phyloP scores from a whole-genome alignment of 192 early-diverging fungal genomes.

The Phycomyces blakesleeanus region DNA sequence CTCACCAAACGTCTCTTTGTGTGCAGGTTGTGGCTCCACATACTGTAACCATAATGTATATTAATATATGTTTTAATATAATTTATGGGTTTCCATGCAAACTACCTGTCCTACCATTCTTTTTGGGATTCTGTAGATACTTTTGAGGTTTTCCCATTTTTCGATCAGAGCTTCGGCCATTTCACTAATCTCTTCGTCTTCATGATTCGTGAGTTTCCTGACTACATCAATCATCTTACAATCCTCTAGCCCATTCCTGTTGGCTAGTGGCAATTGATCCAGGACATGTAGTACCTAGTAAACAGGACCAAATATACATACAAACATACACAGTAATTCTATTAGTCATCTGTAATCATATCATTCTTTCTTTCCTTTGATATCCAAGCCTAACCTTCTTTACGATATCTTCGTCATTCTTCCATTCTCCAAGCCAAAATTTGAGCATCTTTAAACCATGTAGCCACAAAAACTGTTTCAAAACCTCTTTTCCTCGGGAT shows the following conservation, averaged over 20 bases:
- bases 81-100: background rate
- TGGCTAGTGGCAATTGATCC: conserved; percentile 71
- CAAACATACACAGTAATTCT: no score
- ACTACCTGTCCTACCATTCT: conserved; percentile 25
- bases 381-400: conserved; percentile 39
- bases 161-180: conserved; percentile 48
- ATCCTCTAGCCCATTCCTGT: conserved; percentile 77
- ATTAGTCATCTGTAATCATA: no score
- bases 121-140: conserved; percentile 56
- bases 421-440: conserved; percentile 65
- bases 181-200: conserved; percentile 44
- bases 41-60: conserved; percentile 6
- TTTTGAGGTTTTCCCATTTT: conserved; percentile 50
- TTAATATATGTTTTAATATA: no score
- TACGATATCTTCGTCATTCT: conserved; percentile 57
- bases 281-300: conserved; percentile 47
- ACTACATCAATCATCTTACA: conserved; percentile 68
- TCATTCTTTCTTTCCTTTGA: no score
- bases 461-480: conserved; percentile 57
- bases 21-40: conserved; percentile 10
- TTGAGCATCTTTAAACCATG: conserved; percentile 78
- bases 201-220: conserved; percentile 40
- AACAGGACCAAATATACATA: background rate
- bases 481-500: conserved; percentile 31
- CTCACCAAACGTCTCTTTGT: conserved; percentile 1